Conservation (phyloP, 257 asterid species). For the Solanum etuberosum region DNA sequence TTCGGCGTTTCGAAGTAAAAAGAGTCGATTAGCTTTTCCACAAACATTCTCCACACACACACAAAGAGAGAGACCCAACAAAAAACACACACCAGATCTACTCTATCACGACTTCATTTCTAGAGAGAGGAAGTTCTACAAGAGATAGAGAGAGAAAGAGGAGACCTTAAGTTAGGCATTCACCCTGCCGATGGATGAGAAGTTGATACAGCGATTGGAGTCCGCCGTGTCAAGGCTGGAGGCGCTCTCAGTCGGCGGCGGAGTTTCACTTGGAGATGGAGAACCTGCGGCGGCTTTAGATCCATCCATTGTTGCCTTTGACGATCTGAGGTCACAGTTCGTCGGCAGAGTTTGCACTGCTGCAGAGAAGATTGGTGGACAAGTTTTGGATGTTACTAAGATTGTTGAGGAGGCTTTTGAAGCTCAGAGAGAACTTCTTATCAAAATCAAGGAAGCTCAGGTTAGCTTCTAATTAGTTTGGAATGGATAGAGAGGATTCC, state of each 20-base stretch:
- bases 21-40: background rate
- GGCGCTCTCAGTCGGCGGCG: conserved; percentile 41
- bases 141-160: background rate
- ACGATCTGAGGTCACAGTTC: conserved; percentile 60
- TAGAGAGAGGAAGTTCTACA: too few relatives aligned
- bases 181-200: conserved; percentile 45
- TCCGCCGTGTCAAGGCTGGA: conserved; percentile 86
- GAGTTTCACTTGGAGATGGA: conserved; percentile 23
- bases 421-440: conserved; percentile 67
- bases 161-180: background rate
- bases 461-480: conserved; percentile 6
- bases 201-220: conserved; percentile 68
- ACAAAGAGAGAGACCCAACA: background rate
- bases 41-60: background rate
- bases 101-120: conserved; percentile 1
- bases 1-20: background rate
- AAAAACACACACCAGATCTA: conserved; percentile 20
- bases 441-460: conserved; percentile 64
- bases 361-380: conserved; percentile 86
- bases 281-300: conserved; percentile 50
- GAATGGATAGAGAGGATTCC: background rate
- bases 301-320: conserved; percentile 78
- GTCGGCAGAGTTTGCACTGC: conserved; percentile 48
- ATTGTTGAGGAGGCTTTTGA: conserved; percentile 53
- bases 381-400: conserved; percentile 66